Base-by-base conservation (phyloP, 352 stramenopile species). In the Phytophthora pinifolia region DNA sequence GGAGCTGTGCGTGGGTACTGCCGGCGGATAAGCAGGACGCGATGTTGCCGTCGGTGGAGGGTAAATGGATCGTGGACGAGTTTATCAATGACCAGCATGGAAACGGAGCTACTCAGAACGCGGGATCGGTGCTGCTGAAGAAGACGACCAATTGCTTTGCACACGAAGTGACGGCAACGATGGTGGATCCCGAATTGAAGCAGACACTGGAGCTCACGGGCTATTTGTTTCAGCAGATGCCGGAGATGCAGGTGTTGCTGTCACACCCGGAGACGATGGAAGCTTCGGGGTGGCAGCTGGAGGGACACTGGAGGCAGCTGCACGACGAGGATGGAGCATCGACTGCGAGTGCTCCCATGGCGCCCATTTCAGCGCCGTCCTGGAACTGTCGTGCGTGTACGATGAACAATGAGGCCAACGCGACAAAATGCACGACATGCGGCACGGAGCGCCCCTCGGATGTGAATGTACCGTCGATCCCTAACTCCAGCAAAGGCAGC, bases 11-110 rank as follows among this genome's bases (percentile, higher is more conserved):
- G 5, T 95, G 85, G 85, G 64, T 95, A 8, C 56, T 88, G 0
- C 59, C 81, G 6, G 38, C 55, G 6, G 56, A 64, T 0, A 54
- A 64, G 39, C 32, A 82, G 7, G 66, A 78, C 43, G 49, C 62
- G 17, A 83, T 81, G 48, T 38, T 95, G 9, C 63, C 77, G 9
- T 83, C 68, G 6, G 56, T 93, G 32, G 83, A 92, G 54, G 85
- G 85, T 9, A 89, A 93, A 49, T 95, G 85, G 85, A 38, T 88
- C 2, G 54, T 75, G 14, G 85, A 95, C 46, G 85, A 95, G 49
- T 90, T 85, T 54, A 67, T 66, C 1, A 68, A 46, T 36, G 80
- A 91, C n/a, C 77, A 83, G 34, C 69, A 83, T 46, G 72, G 56
- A 15, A 37, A 54, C 48, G 25, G 54, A 30, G 22, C 48, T 0